Evolutionary conservation across 2,329 filamentous ascomycete genomes (phyloP).

Genomic region (Nemania abortiva): DNA sequence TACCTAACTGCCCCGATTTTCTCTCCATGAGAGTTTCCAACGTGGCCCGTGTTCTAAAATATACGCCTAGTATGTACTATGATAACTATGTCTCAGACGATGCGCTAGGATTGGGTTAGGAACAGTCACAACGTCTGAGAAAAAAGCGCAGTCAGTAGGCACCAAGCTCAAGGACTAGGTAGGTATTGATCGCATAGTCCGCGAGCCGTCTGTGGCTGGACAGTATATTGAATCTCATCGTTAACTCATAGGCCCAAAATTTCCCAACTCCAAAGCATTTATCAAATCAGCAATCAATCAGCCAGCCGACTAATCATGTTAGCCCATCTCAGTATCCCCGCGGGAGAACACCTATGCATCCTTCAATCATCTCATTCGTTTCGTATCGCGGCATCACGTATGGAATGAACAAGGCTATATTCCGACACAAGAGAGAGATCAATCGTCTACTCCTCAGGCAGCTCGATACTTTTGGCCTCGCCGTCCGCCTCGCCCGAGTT

Average conservation of each 20-base stretch:
- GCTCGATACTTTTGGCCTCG: slow-evolving; percentile 64
- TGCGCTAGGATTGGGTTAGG: background rate
- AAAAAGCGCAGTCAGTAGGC: background rate
- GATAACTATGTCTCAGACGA: background rate
- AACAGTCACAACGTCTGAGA: background rate
- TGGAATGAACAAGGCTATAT: background rate
- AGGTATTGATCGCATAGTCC: slow-evolving; percentile 6
- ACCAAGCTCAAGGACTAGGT: background rate
- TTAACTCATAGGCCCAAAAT: slow-evolving; percentile 13
- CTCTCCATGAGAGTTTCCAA: background rate
- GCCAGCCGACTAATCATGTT: background rate
- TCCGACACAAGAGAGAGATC: background rate
- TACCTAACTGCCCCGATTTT: background rate
- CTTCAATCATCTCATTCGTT: background rate
- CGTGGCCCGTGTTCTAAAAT: background rate
- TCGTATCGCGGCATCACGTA: background rate
- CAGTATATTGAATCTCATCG: slow-evolving; percentile 3
- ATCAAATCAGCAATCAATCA: slow-evolving; percentile 21
- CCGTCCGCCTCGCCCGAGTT: slow-evolving; percentile 81
- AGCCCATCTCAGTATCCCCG: background rate
- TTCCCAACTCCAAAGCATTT: slow-evolving; percentile 26
- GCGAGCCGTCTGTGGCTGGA: slow-evolving; percentile 7
- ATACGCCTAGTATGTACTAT: background rate
- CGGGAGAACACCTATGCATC: background rate
- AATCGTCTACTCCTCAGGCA: slow-evolving; percentile 51